These are phyloP conservation scores for Cryptococcus sp. DNA, from an alignment of 1,284 basidiomycete genomes.

Conservation along the genomic window DNA sequence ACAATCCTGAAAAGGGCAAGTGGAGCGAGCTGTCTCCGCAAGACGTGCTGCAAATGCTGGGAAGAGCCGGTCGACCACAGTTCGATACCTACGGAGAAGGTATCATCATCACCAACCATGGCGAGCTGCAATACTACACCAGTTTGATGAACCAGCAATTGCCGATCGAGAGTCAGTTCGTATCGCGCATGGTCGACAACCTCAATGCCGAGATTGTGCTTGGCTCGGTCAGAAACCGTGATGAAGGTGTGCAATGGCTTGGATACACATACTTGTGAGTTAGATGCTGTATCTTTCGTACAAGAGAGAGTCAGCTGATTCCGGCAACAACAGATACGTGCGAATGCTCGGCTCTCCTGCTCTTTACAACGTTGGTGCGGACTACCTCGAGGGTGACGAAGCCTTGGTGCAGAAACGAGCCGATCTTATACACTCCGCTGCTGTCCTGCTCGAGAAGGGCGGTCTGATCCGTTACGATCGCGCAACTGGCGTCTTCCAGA, in stretches of 20 bases:
- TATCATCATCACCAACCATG: constrained; percentile 97
- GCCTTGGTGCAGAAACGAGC: constrained; percentile 88
- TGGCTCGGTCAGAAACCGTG: constrained; percentile 90
- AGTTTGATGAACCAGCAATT: constrained; percentile 92
- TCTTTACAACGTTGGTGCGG: constrained; percentile 84
- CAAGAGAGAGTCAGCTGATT: too few species aligned
- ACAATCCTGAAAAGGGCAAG: constrained; percentile 97
- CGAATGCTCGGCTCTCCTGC: constrained; percentile 90
- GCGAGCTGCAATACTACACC: constrained; percentile 94
- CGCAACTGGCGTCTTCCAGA: constrained; percentile 81
- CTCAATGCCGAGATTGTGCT: constrained; percentile 97
- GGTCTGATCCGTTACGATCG: constrained; percentile 93
- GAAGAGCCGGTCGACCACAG: constrained; percentile 94
- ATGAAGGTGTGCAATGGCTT: constrained; percentile 97
- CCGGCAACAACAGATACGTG: constrained; percentile 67
- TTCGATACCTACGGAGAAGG: constrained; percentile 98
- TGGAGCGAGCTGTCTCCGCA: constrained; percentile 97
- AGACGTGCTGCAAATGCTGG: constrained; percentile 98
- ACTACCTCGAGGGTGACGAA: constrained; percentile 80
- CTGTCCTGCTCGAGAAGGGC: constrained; percentile 90
- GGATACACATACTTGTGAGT: constrained; percentile 90
- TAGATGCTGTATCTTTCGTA: not conserved
- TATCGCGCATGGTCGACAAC: constrained; percentile 90
- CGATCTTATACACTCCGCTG: constrained; percentile 92
- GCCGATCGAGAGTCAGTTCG: constrained; percentile 96